A percentile compares a stretch with the other conserved stretches of the same genome.
phyloP scores from a whole-genome alignment of 1,284 basidiomycete genomes.

The Leccinum subfulvum region DNA sequence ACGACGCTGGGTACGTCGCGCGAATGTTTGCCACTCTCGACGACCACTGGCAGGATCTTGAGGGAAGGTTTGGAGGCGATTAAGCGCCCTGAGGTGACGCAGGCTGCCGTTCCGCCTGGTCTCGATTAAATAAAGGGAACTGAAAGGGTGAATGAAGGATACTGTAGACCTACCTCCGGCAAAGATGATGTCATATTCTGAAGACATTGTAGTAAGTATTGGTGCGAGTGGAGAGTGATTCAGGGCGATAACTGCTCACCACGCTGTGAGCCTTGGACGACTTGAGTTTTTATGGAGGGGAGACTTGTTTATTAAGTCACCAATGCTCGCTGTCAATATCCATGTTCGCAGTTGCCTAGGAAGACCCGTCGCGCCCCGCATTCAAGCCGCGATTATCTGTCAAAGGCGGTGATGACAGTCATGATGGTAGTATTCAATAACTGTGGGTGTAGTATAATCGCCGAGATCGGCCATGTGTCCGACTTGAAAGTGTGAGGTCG shows the following conservation, averaged over 20 bases:
- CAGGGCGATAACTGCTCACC: background rate
- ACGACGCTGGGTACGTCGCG: slow-evolving; percentile 6
- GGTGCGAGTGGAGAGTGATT: background rate
- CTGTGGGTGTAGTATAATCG: background rate
- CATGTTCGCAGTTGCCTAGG: background rate
- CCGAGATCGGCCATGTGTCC: background rate
- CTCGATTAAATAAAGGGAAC: background rate
- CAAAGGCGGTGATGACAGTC: background rate
- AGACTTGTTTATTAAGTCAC: background rate
- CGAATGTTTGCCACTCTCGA: background rate
- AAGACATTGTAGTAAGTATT: background rate
- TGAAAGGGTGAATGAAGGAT: background rate
- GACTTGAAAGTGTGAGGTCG: background rate
- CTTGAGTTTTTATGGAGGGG: background rate
- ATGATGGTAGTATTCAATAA: background rate
- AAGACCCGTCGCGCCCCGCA: background rate
- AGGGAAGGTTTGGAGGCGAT: slow-evolving; percentile 16
- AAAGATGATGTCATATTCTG: slow-evolving; percentile 46
- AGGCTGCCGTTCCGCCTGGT: slow-evolving; percentile 23
- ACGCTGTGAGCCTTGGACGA: background rate
- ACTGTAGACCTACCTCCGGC: slow-evolving; percentile 40
- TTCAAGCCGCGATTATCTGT: background rate
- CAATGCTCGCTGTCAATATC: background rate
- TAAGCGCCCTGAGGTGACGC: slow-evolving; percentile 21
- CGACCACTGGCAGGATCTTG: slow-evolving; percentile 12